Conservation (phyloP, 2,329 filamentous ascomycete genomes). For the Oidium heveae region DNA sequence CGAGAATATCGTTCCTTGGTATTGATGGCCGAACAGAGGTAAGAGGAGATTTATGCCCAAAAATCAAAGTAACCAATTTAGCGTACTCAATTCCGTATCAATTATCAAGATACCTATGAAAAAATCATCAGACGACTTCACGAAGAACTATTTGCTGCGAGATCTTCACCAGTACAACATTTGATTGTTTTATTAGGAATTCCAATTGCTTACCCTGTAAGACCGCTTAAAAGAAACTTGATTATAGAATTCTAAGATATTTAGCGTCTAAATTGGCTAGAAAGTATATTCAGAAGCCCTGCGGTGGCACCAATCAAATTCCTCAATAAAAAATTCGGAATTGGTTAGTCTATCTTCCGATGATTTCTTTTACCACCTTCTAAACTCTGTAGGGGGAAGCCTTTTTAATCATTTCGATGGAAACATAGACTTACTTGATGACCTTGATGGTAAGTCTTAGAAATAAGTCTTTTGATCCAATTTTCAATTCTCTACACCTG, state of each 20-base stretch:
- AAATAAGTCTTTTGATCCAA: not conserved
- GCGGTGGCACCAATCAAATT: slow-evolving; percentile 74
- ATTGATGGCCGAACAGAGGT: slow-evolving; percentile 75
- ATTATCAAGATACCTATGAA: slow-evolving; percentile 80
- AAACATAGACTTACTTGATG: slow-evolving; percentile 74
- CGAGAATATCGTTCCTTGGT: slow-evolving; percentile 61
- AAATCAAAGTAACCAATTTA: slow-evolving; percentile 2
- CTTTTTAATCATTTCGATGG: slow-evolving; percentile 91
- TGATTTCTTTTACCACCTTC: not conserved
- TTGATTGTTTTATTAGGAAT: slow-evolving; percentile 72
- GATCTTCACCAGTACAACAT: slow-evolving; percentile 62
- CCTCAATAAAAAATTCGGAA: slow-evolving; percentile 68
- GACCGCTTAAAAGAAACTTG: slow-evolving; percentile 10
- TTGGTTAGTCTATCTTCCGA: slow-evolving; percentile 19
- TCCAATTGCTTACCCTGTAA: slow-evolving; percentile 57
- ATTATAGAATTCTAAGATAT: not conserved
- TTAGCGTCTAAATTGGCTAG: slow-evolving; percentile 75
- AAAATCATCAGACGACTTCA: slow-evolving; percentile 55
- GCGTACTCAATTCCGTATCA: slow-evolving; percentile 79
- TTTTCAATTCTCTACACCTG: not conserved
- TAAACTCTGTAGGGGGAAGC: slow-evolving; percentile 29
- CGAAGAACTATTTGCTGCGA: slow-evolving; percentile 45
- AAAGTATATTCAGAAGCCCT: slow-evolving; percentile 72
- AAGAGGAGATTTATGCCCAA: not conserved
- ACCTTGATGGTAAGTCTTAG: slow-evolving; percentile 36